These are phyloP conservation scores for Salvia splendens DNA, from an alignment of 257 asterid species.

Conservation along the genomic window DNA sequence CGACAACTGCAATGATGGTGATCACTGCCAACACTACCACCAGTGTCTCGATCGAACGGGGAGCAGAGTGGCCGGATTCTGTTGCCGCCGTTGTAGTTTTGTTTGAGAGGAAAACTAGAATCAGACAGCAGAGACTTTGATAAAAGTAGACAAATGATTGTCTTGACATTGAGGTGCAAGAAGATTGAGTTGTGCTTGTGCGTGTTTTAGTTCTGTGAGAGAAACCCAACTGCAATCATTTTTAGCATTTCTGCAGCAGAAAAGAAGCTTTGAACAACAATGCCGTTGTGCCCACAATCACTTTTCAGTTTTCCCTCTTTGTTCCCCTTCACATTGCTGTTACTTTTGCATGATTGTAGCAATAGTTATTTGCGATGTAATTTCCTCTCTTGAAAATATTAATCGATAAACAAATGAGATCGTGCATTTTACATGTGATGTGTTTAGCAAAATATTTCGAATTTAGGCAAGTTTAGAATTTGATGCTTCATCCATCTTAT, in stretches of 20 bases:
- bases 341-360: too few relatives aligned
- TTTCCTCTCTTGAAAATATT: neutral
- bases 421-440: too few relatives aligned
- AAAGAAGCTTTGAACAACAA: conserved; percentile 38
- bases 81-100: conserved; percentile 25
- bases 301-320: neutral
- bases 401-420: too few relatives aligned
- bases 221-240: neutral
- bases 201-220: too few relatives aligned
- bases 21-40: conserved; percentile 75
- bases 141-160: neutral
- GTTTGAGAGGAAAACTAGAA: neutral
- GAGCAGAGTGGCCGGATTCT: conserved; percentile 48
- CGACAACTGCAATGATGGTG: conserved; percentile 63
- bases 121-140: neutral
- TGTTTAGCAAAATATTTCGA: too few relatives aligned
- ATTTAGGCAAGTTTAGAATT: too few relatives aligned
- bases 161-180: neutral
- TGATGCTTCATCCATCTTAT: too few relatives aligned
- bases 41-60: conserved; percentile 67
- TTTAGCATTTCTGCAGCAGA: conserved; percentile 7
- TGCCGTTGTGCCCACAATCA: conserved; percentile 35
- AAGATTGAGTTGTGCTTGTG: neutral
- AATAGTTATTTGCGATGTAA: too few relatives aligned
- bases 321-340: too few relatives aligned